Evolutionary conservation across 2,329 filamentous ascomycete genomes (phyloP).

Genomic region (Penicillium sp.): DNA sequence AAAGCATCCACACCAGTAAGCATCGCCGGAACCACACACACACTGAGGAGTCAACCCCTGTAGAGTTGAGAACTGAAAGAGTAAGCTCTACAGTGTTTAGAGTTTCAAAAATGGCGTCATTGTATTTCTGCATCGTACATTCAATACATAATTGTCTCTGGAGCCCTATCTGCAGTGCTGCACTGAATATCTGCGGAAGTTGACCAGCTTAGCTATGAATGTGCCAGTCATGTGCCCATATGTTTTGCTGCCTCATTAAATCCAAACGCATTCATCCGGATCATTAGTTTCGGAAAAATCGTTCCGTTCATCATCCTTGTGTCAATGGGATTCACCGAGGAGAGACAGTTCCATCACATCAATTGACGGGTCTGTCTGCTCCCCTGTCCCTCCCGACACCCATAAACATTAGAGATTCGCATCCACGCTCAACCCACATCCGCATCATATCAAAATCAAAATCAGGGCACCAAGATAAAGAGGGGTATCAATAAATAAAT

Average conservation of each 20-base stretch:
- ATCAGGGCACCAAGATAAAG: neutral
- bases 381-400: neutral
- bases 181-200: neutral
- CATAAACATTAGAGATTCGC: neutral
- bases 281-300: constrained; percentile 1
- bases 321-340: neutral
- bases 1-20: neutral
- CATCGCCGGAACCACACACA: neutral
- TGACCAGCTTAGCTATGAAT: neutral
- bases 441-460: neutral
- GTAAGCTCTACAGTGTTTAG: neutral
- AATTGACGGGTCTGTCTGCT: neutral
- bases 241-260: constrained; percentile 8
- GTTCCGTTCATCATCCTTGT: neutral
- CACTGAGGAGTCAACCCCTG: neutral
- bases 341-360: neutral
- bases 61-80: no score
- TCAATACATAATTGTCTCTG: neutral
- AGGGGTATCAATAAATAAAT: constrained; percentile 5
- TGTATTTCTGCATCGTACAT: constrained; percentile 2
- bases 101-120: neutral
- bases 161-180: neutral
- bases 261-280: constrained; percentile 6
- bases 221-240: neutral
- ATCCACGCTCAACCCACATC: neutral